Base-by-base conservation (phyloP, 768 basidiomycete genomes). In the Russula sp. region DNA sequence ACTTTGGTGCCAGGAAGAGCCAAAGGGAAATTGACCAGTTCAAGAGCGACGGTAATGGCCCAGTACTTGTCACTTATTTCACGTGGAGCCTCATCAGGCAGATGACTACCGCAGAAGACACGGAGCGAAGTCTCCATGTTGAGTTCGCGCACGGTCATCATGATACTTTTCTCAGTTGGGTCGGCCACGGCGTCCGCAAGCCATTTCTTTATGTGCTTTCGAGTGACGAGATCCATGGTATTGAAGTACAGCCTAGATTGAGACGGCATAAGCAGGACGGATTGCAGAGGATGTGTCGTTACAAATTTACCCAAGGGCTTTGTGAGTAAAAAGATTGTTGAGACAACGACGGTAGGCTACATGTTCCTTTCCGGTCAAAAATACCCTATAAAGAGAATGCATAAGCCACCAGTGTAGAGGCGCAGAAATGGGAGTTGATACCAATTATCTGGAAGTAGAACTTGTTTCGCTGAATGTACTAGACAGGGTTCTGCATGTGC, bases 11-110 rank as follows among this genome's bases (percentile, higher is more conserved):
- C 97, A 20, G 97, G 97, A 42, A 97, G 70, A 16, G 96, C 87
- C 64, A 98, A 76, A 16, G 97, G 97, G 79, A 99, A 98, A 79
- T 99, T 99, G 79, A 99, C 97, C 59, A 99, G 88, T 73, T 99
- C 93, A 47, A 99, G 87, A 3, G 97, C 92, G 68, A 85, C 79
- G 7, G 97, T 98, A 75, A 99, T 97, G 63, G 81, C 80, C 96
- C 96, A 98, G 78, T 98, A 98, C 72, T 93, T 94, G 68, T 91
- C 87, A 71, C 83, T 88, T 72, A 99, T 94, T 72, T 93, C 91
- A 16, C 76, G 71, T 31, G 87, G 84, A 45, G 88, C 91, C 8
- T 84, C 76, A 16, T 93, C 87, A 34, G 92, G 85, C 68, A 98
- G 88, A 75, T 98, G 91, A 65, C 79, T 76, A 18, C 97, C 97